phyloP scores from a whole-genome alignment of 352 stramenopile genomes.

The Pythium inflatum region DNA sequence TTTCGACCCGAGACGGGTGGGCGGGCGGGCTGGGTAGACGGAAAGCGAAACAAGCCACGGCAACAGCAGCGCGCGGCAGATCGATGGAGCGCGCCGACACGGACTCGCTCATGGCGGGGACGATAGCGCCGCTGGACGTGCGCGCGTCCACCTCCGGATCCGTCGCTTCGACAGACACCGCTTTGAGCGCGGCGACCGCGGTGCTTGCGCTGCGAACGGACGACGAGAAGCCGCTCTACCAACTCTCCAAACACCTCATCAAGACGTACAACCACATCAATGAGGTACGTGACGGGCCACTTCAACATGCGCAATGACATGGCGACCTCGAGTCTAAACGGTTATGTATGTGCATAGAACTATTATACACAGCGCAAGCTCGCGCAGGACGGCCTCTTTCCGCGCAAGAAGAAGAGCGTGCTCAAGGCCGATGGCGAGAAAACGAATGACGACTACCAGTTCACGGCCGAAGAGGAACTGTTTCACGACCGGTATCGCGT shows the following conservation, averaged over 20 bases:
- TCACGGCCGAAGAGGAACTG: slow-evolving; percentile 64
- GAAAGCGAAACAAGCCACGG: slow-evolving; percentile 33
- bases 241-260: slow-evolving; percentile 94
- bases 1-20: slow-evolving; percentile 22
- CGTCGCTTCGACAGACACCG: slow-evolving; percentile 31
- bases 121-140: slow-evolving; percentile 5
- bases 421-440: slow-evolving; percentile 38
- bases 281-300: slow-evolving; percentile 43
- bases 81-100: slow-evolving; percentile 28
- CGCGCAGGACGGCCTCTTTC: slow-evolving; percentile 43
- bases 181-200: slow-evolving; percentile 12
- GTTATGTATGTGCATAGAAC: slow-evolving; percentile 48
- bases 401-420: slow-evolving; percentile 67
- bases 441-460: slow-evolving; percentile 55
- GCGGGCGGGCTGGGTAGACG: slow-evolving; percentile 26
- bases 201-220: slow-evolving; percentile 33
- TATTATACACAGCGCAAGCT: slow-evolving; percentile 83
- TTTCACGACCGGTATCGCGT: slow-evolving; percentile 84
- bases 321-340: neutral
- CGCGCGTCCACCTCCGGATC: neutral
- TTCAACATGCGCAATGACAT: slow-evolving; percentile 11
- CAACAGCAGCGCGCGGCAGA: slow-evolving; percentile 17
- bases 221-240: slow-evolving; percentile 47
- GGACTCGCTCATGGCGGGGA: slow-evolving; percentile 11
- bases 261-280: slow-evolving; percentile 98